Conservation (phyloP, 2,329 filamentous ascomycete species). For the Calonectria hongkongensis region DNA sequence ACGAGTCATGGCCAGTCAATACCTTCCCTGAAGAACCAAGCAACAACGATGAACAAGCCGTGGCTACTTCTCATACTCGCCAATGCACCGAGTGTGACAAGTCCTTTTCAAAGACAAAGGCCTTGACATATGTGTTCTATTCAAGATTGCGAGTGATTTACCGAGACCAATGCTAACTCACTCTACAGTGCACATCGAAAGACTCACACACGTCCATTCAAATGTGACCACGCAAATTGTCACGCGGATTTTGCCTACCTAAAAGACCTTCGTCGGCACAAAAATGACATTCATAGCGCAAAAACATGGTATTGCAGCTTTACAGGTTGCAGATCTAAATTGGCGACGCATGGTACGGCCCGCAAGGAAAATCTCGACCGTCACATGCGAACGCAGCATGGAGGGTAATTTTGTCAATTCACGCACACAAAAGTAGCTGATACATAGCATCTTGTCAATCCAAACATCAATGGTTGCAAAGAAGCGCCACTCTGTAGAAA, state of each 20-base stretch:
- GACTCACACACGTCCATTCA: background rate
- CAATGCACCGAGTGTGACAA: background rate
- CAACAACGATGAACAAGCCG: constrained; percentile 10
- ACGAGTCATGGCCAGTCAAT: constrained; percentile 16
- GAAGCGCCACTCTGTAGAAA: no score
- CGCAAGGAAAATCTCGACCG: background rate
- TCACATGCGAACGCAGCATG: background rate
- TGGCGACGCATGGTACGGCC: constrained; percentile 3
- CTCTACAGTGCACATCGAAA: background rate
- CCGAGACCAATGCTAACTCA: background rate
- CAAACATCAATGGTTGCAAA: background rate
- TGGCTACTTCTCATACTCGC: constrained; percentile 3
- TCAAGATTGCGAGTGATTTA: background rate
- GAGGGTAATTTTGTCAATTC: background rate
- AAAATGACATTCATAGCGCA: background rate
- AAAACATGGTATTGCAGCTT: background rate
- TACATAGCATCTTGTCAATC: background rate
- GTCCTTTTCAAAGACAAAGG: background rate
- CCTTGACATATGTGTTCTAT: background rate
- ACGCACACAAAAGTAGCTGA: background rate
- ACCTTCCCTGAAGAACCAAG: background rate
- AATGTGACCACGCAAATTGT: background rate
- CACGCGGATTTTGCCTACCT: background rate
- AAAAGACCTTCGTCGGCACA: background rate
- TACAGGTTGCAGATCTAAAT: background rate